These are phyloP conservation scores for Aspergillus ruber DNA, from an alignment of 2,329 filamentous ascomycete genomes.

Conservation along the genomic window DNA sequence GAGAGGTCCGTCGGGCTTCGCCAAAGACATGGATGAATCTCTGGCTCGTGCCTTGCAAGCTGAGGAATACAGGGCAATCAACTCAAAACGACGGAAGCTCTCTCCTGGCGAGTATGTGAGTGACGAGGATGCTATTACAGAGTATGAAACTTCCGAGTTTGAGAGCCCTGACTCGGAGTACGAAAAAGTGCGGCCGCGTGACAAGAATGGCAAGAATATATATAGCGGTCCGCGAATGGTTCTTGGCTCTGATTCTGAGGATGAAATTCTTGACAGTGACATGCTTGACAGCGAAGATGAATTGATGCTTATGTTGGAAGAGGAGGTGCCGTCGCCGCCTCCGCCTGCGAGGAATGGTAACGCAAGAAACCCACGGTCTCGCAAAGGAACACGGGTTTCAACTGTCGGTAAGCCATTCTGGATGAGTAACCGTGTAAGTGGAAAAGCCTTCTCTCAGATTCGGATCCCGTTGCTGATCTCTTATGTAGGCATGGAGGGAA, in stretches of 20 bases:
- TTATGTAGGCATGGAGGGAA: constrained; percentile 41
- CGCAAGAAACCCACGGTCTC: no score
- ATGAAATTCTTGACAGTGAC: not conserved
- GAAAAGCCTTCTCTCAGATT: constrained; percentile 11
- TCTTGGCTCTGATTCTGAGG: not conserved
- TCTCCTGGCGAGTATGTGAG: constrained; percentile 9
- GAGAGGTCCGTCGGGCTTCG: constrained; percentile 38
- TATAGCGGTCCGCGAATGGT: constrained; percentile 3
- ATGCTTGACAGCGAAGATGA: not conserved
- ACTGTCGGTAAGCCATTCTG: constrained; percentile 3
- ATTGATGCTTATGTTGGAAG: not conserved
- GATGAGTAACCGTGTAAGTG: constrained; percentile 26
- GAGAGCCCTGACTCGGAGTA: constrained; percentile 9
- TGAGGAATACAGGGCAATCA: constrained; percentile 42
- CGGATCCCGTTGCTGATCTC: constrained; percentile 21
- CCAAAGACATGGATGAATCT: constrained; percentile 15
- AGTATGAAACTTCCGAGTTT: constrained; percentile 2
- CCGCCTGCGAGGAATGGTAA: not conserved
- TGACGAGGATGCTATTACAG: constrained; percentile 3
- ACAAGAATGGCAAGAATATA: constrained; percentile 10
- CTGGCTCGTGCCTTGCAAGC: constrained; percentile 54
- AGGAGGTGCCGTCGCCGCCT: not conserved
- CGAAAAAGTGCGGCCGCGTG: constrained; percentile 7
- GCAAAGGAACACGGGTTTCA: constrained; percentile 1
- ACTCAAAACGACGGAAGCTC: constrained; percentile 31